Evolutionary conservation across 2,329 filamentous ascomycete genomes (phyloP).

Genomic region (Sclerotinia nivalis): DNA sequence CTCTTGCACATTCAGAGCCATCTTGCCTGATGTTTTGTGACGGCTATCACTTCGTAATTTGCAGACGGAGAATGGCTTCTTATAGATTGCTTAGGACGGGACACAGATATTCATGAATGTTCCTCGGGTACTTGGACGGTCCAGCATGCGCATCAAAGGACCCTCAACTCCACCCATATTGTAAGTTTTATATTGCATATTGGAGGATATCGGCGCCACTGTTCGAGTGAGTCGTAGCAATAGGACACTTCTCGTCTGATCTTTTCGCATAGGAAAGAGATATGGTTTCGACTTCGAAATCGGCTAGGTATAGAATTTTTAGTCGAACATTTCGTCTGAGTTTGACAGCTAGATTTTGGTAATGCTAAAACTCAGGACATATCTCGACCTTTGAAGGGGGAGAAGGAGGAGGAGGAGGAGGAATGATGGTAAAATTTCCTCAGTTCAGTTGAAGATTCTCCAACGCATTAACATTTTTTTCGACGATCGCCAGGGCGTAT

Average conservation of each 20-base stretch:
- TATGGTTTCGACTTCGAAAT: not conserved
- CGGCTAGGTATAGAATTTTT: not conserved
- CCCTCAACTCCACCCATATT: not conserved
- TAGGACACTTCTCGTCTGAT: not conserved
- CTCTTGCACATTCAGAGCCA: not conserved
- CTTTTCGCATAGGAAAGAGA: not conserved
- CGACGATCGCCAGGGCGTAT: not conserved
- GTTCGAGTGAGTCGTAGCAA: not conserved
- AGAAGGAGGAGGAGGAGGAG: too few relatives aligned
- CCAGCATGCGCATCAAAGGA: not conserved
- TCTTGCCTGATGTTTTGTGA: not conserved
- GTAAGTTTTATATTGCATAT: not conserved
- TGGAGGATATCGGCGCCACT: not conserved
- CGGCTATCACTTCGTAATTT: not conserved
- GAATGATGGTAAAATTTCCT: not conserved
- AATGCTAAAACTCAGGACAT: not conserved
- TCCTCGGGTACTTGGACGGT: not conserved
- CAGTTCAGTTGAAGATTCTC: not conserved
- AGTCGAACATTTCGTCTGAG: not conserved
- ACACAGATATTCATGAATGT: not conserved
- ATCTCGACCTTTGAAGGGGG: not conserved
- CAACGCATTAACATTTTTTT: too few relatives aligned
- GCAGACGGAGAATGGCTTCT: not conserved
- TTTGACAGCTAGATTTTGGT: not conserved
- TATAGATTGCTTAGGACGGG: not conserved